Percentiles rank a stretch among this genome's conserved stretches.
phyloP scores from a whole-genome alignment of 768 basidiomycete genomes.

The Lactarius evosmus region DNA sequence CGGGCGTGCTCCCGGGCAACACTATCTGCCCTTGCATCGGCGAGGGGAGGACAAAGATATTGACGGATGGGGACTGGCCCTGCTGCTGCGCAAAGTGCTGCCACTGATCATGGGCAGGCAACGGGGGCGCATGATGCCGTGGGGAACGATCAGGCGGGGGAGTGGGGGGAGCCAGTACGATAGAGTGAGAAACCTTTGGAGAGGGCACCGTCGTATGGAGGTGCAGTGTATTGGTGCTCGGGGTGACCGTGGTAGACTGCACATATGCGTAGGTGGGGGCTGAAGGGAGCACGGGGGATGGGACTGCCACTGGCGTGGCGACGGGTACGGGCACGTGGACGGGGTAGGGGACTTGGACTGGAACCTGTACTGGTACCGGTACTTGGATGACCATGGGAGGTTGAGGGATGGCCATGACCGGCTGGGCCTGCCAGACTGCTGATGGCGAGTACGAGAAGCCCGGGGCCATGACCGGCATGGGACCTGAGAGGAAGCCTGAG shows the following conservation, averaged over 20 bases:
- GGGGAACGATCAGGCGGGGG: not conserved
- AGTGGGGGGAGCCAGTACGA: not conserved
- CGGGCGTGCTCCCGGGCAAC: too few species aligned
- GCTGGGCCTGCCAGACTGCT: conserved; percentile 1
- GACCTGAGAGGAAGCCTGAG: too few species aligned
- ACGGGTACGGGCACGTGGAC: not conserved
- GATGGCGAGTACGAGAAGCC: not conserved
- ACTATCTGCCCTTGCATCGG: not conserved
- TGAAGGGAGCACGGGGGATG: not conserved
- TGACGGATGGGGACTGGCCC: not conserved
- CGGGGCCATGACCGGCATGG: not conserved
- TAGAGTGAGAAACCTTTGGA: too few species aligned
- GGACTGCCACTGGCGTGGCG: not conserved
- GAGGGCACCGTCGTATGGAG: not conserved
- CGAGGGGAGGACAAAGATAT: not conserved
- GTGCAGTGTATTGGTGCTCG: not conserved
- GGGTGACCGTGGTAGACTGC: too few species aligned
- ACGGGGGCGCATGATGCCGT: not conserved
- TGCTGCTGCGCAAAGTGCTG: not conserved
- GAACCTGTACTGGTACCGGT: not conserved
- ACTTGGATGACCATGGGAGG: not conserved
- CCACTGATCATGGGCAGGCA: not conserved
- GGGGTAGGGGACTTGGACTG: not conserved
- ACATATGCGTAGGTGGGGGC: not conserved
- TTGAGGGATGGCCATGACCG: not conserved